Base-by-base conservation (phyloP, 768 basidiomycete species). In the Dioszegia aurantiaca region DNA sequence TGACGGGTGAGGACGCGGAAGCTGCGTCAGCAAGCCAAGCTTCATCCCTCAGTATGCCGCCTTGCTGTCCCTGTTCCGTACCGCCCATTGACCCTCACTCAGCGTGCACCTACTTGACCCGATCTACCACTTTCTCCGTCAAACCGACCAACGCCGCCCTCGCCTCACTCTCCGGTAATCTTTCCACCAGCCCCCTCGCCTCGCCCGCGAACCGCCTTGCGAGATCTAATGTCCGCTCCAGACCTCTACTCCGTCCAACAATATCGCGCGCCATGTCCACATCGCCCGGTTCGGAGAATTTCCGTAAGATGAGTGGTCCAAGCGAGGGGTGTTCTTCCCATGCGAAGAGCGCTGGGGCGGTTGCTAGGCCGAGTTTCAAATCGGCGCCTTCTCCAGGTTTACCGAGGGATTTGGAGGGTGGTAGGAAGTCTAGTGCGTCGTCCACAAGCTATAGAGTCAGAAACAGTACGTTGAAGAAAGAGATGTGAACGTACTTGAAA, bases 341-440 rank as follows among this genome's bases (percentile, higher is more conserved):
- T 19, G 93, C 91, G 70, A 87, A 94, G 33, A 95, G 77, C 0
- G 85, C 84, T 0, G 92, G 92, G 2, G 86, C 92, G 0, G 89
- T 90, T 4, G 95, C 89, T 55, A 91, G 81, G 0, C 90, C 89
- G 0, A 91, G 79, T 55, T 86, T 83, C 16, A 91, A 80, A 73
- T 92, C 90, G 1, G 90, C 87, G 17, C 88, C 89, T 0, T 86
- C 85, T 21, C 73, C 73, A 0, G 95, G 95, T 79, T 98, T 98
- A 33, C 94, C 94, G 12, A 98, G 83, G 16, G 45, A 27, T 0
- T 86, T 79, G 4, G 84, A 82, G 11, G 86, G 86, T 0, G 87
- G 84, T 47, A 92, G 88, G 72, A 90, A 98, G 78, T 98, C 95
- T 2, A 99, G 80, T 33, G 92, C 83, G 72, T 99, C 95, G 73